Conservation (phyloP, 2,329 filamentous ascomycete genomes). For the Aspergillus versicolor region DNA sequence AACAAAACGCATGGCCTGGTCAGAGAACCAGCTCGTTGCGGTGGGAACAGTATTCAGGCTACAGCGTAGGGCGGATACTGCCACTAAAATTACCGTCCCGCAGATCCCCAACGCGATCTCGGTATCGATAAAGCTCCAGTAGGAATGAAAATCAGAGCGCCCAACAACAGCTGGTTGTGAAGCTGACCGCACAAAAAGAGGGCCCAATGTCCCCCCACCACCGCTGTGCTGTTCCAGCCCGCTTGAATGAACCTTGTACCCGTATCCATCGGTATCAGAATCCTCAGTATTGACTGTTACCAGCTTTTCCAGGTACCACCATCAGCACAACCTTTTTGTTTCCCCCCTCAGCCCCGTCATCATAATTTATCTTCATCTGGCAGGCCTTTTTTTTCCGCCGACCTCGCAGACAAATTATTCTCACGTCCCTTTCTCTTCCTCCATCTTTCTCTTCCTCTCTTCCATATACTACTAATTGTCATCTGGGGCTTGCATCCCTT, state of each 20-base stretch:
- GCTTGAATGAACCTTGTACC: constrained; percentile 12
- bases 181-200: constrained; percentile 10
- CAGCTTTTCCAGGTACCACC: constrained; percentile 5
- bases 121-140: constrained; percentile 12
- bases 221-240: constrained; percentile 8
- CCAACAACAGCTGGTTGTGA: constrained; percentile 2
- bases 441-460: constrained; percentile 3
- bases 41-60: constrained; percentile 24
- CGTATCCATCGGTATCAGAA: constrained; percentile 9
- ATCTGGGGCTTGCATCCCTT: constrained; percentile 19
- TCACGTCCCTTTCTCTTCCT: constrained; percentile 3
- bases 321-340: constrained; percentile 7
- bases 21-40: not conserved
- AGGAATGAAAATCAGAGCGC: constrained; percentile 13
- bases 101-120: constrained; percentile 19
- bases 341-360: constrained; percentile 11
- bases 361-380: constrained; percentile 9
- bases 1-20: constrained; percentile 12
- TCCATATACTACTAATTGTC: constrained; percentile 12
- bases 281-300: constrained; percentile 4
- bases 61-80: constrained; percentile 28
- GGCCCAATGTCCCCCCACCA: not conserved
- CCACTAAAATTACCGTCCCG: constrained; percentile 20
- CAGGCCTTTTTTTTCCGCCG: constrained; percentile 7
- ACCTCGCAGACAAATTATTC: constrained; percentile 12